Base-by-base conservation (phyloP, 139 green algal species). In the Edaphochlamys debaryana region DNA sequence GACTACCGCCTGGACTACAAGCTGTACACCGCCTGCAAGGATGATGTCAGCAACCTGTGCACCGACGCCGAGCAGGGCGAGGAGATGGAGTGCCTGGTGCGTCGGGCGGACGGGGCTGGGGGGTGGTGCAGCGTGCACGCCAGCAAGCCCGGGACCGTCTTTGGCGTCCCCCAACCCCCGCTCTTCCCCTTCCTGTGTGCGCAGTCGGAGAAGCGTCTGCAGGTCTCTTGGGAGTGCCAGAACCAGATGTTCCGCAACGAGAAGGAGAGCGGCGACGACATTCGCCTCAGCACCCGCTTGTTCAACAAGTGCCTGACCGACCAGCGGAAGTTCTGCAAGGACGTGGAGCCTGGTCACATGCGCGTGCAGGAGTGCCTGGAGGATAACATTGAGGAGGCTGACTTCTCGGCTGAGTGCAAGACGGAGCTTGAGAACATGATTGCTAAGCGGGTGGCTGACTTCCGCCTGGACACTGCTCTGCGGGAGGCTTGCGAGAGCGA, bases 211-310 rank as follows among this genome's bases (percentile, higher is more conserved):
- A 90, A 94, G 67, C 83, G 77, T 7, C 83, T 80, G 19, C 58
- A 80, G 27, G 70, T 96, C 29, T 89, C 85, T 0, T 94, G 90
- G 92, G 91, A 95, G 41, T 98, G 95, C 85, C 80, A 95, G 85
- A 85, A 90, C 58, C 88, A 97, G 87, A 87, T 98, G 68, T 92
- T 96, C 68, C 89, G 92, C 13, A 88, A 94, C 54, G 92, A 97
- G 80, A 91, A 95, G 67, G 91, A 98, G 73, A 92, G 92, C 22
- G 88, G 89, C 0, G 90, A 92, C 64, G 95, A 98, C 71, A 89
- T 97, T 36, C 89, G 95, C 3, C 92, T 98, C 9, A 92, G 91
- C 62, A 67, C 92, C 1, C 74, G 69, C 9, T 87, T 98, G 2
- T 90, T 94, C 78, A 90, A 84, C 36, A 89, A 88, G 37, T 98